Conservation (phyloP, 768 basidiomycete genomes). For the Mycena metata region DNA sequence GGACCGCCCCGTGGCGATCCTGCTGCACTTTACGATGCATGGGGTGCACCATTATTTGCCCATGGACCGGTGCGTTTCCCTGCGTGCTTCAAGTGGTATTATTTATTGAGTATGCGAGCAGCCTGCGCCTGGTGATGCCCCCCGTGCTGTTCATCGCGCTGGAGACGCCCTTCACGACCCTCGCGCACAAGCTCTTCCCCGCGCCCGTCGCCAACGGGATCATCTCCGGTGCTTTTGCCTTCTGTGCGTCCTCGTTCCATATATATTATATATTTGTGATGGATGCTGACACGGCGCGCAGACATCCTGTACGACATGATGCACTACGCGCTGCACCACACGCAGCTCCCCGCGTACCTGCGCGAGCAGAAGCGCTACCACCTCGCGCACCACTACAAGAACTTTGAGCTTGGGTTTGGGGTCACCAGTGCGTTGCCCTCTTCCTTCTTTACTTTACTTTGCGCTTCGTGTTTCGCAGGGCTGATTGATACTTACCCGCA, state of each 20-base stretch:
- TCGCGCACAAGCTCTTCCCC: conserved; percentile 89
- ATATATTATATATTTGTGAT: too few relatives aligned
- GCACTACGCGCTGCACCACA: conserved; percentile 96
- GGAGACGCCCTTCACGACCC: conserved; percentile 87
- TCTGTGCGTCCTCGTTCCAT: conserved; percentile 83
- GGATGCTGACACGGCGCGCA: too few relatives aligned
- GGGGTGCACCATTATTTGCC: conserved; percentile 98
- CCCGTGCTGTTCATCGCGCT: conserved; percentile 84
- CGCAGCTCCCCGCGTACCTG: conserved; percentile 87
- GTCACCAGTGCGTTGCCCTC: conserved; percentile 79
- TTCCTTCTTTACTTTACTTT: neutral
- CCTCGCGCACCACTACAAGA: conserved; percentile 97
- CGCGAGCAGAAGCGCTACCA: conserved; percentile 97
- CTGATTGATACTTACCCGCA: conserved; percentile 40
- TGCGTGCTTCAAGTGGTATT: too few relatives aligned
- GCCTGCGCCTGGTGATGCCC: conserved; percentile 95
- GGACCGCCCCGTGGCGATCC: conserved; percentile 83
- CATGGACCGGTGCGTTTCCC: conserved; percentile 86
- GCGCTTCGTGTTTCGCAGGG: conserved; percentile 11
- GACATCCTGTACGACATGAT: conserved; percentile 90
- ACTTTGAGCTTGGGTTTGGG: conserved; percentile 97
- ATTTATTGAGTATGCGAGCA: too few relatives aligned
- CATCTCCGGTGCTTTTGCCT: conserved; percentile 85
- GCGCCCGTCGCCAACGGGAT: conserved; percentile 89
- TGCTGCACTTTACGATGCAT: conserved; percentile 92